phyloP scores from a whole-genome alignment of 164 flowering plant genomes.

The Nymphaea colorata region DNA sequence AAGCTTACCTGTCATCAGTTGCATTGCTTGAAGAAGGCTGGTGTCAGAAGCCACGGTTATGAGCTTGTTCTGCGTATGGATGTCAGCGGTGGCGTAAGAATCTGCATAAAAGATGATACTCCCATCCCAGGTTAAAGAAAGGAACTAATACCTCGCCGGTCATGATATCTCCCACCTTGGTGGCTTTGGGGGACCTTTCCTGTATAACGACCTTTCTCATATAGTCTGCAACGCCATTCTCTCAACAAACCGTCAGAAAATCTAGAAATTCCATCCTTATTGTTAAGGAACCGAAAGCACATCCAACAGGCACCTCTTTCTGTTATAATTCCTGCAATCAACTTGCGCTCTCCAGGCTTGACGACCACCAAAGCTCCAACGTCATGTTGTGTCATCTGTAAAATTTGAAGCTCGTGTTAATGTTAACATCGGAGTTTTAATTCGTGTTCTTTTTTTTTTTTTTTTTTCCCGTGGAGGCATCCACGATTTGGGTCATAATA shows the following conservation, averaged over 20 bases:
- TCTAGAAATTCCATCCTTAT: no score
- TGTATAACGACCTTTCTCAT: conserved; percentile 50
- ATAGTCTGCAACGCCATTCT: conserved; percentile 39
- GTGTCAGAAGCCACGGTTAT: conserved; percentile 71
- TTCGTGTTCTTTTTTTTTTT: background rate
- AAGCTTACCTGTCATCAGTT: conserved; percentile 66
- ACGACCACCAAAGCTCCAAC: conserved; percentile 76
- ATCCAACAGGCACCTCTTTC: conserved; percentile 50
- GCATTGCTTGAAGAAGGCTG: conserved; percentile 76
- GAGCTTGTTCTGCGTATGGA: conserved; percentile 47
- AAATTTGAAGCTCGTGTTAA: background rate
- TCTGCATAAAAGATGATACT: background rate
- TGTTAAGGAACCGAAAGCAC: no score
- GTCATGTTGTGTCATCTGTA: conserved; percentile 73
- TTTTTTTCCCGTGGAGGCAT: no score
- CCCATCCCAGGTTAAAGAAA: background rate
- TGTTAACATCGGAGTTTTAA: background rate
- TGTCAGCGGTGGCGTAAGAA: background rate
- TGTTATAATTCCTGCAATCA: conserved; percentile 71
- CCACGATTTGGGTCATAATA: no score
- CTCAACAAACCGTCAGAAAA: background rate
- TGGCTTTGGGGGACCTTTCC: conserved; percentile 51
- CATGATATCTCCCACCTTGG: conserved; percentile 80
- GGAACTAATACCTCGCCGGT: conserved; percentile 54
- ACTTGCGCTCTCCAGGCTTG: conserved; percentile 56